Percentiles rank a stretch among this genome's conserved stretches.
These are phyloP conservation scores for Ogataea saltuana DNA, from an alignment of 805 yeast species.

Conservation along the genomic window DNA sequence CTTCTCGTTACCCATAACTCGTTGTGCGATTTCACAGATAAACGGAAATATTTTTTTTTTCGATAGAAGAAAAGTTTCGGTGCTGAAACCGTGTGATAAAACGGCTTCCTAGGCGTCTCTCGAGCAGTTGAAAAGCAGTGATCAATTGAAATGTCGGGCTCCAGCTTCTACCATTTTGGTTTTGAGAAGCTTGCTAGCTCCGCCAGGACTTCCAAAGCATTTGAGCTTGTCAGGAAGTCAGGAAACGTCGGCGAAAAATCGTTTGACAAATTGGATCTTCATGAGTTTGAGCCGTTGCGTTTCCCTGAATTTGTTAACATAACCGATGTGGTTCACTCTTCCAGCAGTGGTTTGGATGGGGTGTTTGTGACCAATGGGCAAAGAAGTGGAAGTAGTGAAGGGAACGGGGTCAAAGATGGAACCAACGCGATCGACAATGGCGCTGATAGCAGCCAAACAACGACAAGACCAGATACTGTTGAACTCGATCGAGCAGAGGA, in stretches of 20 bases:
- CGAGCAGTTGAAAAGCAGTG: neutral
- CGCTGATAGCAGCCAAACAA: too few species aligned
- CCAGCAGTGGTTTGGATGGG: conserved; percentile 13
- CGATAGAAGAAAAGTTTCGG: too few species aligned
- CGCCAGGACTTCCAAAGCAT: conserved; percentile 4
- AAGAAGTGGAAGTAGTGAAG: neutral
- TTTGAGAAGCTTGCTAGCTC: conserved; percentile 14
- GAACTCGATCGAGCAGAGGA: neutral
- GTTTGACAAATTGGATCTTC: neutral
- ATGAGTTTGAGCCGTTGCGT: conserved; percentile 10
- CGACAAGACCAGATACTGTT: too few species aligned
- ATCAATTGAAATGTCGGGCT: neutral
- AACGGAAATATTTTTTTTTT: too few species aligned
- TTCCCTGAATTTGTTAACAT: conserved; percentile 18
- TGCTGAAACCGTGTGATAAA: too few species aligned
- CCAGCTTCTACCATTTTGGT: conserved; percentile 19
- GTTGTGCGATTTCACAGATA: too few species aligned
- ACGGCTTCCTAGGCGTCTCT: too few species aligned
- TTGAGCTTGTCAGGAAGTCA: conserved; percentile 8
- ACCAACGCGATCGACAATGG: neutral
- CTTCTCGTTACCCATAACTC: too few species aligned
- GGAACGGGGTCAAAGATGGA: neutral
- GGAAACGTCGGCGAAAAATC: conserved; percentile 1
- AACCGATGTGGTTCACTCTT: conserved; percentile 17
- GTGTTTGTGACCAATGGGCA: conserved; percentile 1